A percentile compares a stretch with the other conserved stretches of the same genome.
Conservation (phyloP, 768 basidiomycete species). For the Cystofilobasidium bisporidii region DNA sequence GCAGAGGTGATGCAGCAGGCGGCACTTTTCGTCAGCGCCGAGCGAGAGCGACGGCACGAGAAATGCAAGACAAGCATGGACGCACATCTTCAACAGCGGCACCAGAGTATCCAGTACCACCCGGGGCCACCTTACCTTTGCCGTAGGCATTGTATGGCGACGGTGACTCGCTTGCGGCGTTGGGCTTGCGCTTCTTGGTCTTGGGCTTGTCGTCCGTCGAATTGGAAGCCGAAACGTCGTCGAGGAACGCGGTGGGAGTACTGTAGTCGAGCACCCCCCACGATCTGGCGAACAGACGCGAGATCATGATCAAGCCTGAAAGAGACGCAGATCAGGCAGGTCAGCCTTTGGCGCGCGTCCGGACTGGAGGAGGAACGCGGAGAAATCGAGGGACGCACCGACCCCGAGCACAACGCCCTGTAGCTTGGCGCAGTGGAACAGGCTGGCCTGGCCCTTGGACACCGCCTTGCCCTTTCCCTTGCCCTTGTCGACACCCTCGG, state of each 20-base stretch:
- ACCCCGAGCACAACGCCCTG: slow-evolving; percentile 78
- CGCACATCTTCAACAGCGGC: slow-evolving; percentile 74
- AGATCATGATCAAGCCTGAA: slow-evolving; percentile 29
- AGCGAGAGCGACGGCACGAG: too few relatives aligned
- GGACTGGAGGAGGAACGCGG: background rate
- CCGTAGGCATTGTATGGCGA: background rate
- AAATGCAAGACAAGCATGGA: slow-evolving; percentile 20
- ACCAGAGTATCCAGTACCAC: slow-evolving; percentile 64
- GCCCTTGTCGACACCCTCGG: slow-evolving; percentile 43
- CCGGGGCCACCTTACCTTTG: slow-evolving; percentile 42
- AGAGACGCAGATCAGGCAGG: too few relatives aligned
- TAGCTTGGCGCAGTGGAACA: slow-evolving; percentile 82
- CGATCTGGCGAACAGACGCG: slow-evolving; percentile 15
- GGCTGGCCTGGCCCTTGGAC: slow-evolving; percentile 43
- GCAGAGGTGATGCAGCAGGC: too few relatives aligned
- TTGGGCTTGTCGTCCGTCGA: background rate
- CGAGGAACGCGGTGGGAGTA: background rate
- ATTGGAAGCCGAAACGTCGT: background rate
- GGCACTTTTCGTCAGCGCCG: background rate
- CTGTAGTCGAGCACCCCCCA: slow-evolving; percentile 14
- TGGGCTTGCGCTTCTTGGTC: slow-evolving; percentile 31
- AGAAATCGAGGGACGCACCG: slow-evolving; percentile 47
- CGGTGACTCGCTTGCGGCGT: background rate
- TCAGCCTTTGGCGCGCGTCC: background rate
- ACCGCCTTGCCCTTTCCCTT: background rate